Evolutionary conservation across 176 grass and related monocot species (phyloP).

Genomic region (Elaeis guineensis): DNA sequence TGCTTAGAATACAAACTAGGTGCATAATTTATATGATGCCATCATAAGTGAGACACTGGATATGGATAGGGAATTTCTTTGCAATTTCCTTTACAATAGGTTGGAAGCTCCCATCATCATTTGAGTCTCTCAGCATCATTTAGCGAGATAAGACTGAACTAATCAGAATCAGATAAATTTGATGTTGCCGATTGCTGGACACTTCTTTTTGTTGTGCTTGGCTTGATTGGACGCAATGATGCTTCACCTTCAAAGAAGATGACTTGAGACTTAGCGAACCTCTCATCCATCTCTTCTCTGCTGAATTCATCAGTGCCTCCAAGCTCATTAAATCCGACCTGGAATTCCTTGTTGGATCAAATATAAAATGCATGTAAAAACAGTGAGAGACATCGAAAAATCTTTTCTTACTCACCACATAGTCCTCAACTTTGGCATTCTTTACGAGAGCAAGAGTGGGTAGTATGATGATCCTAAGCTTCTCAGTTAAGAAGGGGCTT

Average conservation of each 20-base stretch:
- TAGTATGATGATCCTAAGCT: constrained; percentile 71
- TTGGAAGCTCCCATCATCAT: too few relatives aligned
- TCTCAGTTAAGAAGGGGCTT: constrained; percentile 82
- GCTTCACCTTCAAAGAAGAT: constrained; percentile 77
- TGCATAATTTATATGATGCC: too few relatives aligned
- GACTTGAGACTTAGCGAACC: constrained; percentile 60
- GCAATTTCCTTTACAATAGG: too few relatives aligned
- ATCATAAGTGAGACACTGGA: too few relatives aligned
- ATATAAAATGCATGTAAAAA: neutral
- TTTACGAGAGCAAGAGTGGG: constrained; percentile 89
- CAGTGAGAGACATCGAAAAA: neutral
- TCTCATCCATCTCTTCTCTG: constrained; percentile 76
- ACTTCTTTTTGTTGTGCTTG: constrained; percentile 35
- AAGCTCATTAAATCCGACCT: constrained; percentile 97
- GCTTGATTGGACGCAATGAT: constrained; percentile 30
- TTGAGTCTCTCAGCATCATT: too few relatives aligned
- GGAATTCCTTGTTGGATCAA: neutral
- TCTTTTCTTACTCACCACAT: constrained; percentile 49
- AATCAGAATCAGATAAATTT: constrained; percentile 76
- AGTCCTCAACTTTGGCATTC: constrained; percentile 86
- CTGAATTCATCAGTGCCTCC: constrained; percentile 80
- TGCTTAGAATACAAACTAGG: too few relatives aligned
- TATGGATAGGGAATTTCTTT: too few relatives aligned
- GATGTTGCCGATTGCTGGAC: constrained; percentile 52
- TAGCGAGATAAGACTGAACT: constrained; percentile 4